These are phyloP conservation scores for Diplosphaera chodatii DNA, from an alignment of 139 green algal genomes.

Conservation along the genomic window DNA sequence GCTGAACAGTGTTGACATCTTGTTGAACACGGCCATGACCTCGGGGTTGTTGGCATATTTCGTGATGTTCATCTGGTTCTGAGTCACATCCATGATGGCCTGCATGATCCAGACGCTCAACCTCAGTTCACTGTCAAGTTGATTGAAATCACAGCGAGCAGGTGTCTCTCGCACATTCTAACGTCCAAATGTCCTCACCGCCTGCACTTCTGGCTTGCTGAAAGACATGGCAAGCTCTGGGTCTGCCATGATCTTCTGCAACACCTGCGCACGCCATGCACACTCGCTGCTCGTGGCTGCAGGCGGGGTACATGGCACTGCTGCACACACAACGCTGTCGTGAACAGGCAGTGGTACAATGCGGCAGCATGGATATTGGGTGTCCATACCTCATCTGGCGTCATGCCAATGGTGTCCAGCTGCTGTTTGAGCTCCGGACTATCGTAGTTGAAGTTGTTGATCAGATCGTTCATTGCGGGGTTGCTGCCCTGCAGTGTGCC, in stretches of 20 bases:
- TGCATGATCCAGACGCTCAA: too few species aligned
- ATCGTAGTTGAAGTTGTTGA: constrained; percentile 30
- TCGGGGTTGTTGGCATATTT: constrained; percentile 82
- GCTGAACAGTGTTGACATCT: background rate
- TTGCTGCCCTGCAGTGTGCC: constrained; percentile 8
- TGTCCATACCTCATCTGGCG: constrained; percentile 68
- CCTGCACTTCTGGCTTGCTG: background rate
- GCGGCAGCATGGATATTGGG: too few species aligned
- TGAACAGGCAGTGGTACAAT: too few species aligned
- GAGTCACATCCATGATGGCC: constrained; percentile 74
- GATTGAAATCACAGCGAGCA: too few species aligned
- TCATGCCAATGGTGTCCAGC: constrained; percentile 69
- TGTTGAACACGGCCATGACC: constrained; percentile 50
- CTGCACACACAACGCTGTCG: too few species aligned
- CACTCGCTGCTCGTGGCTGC: too few species aligned
- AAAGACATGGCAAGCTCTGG: constrained; percentile 57
- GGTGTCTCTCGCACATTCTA: too few species aligned
- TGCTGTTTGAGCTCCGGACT: constrained; percentile 61
- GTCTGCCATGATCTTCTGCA: constrained; percentile 58
- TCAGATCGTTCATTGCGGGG: constrained; percentile 28
- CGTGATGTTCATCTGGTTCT: constrained; percentile 75
- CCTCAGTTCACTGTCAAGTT: too few species aligned
- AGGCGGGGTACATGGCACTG: too few species aligned
- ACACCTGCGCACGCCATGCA: too few species aligned
- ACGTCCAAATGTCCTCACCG: too few species aligned